Conservation (phyloP, 2,329 filamentous ascomycete genomes). For the Ophiocordyceps australis region DNA sequence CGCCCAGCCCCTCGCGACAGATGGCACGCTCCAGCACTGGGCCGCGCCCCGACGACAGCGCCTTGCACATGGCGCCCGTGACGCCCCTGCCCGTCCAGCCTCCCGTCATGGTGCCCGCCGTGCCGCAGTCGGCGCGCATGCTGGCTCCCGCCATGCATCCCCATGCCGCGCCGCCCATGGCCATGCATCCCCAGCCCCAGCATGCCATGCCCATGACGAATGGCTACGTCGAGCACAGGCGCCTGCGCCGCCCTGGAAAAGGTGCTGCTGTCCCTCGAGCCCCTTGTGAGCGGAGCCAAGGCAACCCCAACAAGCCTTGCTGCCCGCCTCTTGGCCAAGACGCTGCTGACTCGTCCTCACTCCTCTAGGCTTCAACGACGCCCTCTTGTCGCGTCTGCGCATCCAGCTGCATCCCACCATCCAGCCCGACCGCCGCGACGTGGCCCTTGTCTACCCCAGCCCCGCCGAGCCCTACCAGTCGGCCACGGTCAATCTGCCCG, state of each 20-base stretch:
- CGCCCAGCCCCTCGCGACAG: slow-evolving; percentile 24
- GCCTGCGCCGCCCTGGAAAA: slow-evolving; percentile 21
- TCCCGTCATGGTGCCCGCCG: too few relatives aligned
- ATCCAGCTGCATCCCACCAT: slow-evolving; percentile 52
- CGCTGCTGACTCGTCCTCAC: background rate
- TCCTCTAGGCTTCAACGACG: slow-evolving; percentile 30
- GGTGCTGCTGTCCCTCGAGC: too few relatives aligned
- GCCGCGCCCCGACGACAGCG: slow-evolving; percentile 17
- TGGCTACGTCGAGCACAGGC: slow-evolving; percentile 16
- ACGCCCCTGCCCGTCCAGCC: background rate
- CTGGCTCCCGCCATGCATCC: too few relatives aligned
- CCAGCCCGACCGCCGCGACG: slow-evolving; percentile 40
- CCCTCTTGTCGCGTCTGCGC: slow-evolving; percentile 48
- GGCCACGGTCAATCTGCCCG: slow-evolving; percentile 50
- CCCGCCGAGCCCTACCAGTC: slow-evolving; percentile 51
- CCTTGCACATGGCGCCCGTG: slow-evolving; percentile 1
- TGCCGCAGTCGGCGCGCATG: too few relatives aligned
- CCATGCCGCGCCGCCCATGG: too few relatives aligned
- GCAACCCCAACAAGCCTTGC: too few relatives aligned
- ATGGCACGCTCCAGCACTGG: too few relatives aligned
- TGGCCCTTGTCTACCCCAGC: slow-evolving; percentile 46
- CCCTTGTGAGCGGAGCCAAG: too few relatives aligned
- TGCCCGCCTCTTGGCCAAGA: too few relatives aligned
- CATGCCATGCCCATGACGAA: slow-evolving; percentile 11
- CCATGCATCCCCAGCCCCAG: too few relatives aligned